Conservation (phyloP, 2,329 filamentous ascomycete species). For the Fusarium sp. region DNA sequence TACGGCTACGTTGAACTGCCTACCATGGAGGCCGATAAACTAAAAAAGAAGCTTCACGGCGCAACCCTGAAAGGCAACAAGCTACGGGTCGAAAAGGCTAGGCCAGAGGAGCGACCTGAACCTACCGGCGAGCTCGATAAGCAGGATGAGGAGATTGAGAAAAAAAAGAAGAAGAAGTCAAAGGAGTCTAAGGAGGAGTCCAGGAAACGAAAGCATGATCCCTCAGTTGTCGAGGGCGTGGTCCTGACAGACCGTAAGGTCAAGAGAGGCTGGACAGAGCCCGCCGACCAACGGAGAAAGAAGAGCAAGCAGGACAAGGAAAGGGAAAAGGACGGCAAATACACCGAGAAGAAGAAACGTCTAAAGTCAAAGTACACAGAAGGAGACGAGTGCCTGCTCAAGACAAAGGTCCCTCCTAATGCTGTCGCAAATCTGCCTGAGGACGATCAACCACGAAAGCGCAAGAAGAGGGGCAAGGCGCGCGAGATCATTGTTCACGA, state of each 20-base stretch:
- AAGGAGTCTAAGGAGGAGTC: conserved; percentile 55
- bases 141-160: conserved; percentile 48
- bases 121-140: conserved; percentile 53
- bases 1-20: conserved; percentile 94
- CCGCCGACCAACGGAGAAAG: conserved; percentile 63
- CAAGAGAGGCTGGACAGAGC: conserved; percentile 90
- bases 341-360: conserved; percentile 69
- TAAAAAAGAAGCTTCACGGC: conserved; percentile 92
- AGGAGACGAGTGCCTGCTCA: conserved; percentile 85
- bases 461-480: conserved; percentile 65
- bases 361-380: conserved; percentile 85
- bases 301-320: conserved; percentile 63
- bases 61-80: conserved; percentile 86
- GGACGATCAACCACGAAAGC: conserved; percentile 65
- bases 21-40: conserved; percentile 83
- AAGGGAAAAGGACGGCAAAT: conserved; percentile 62
- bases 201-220: conserved; percentile 66
- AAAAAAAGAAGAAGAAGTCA: conserved; percentile 52
- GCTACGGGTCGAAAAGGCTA: conserved; percentile 85
- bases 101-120: conserved; percentile 63
- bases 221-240: conserved; percentile 72
- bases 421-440: conserved; percentile 59
- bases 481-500: conserved; percentile 83
- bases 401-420: conserved; percentile 75
- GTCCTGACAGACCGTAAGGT: conserved; percentile 82